These are phyloP conservation scores for Zygotorulaspora sp. DNA, from an alignment of 805 yeast species.

Conservation along the genomic window DNA sequence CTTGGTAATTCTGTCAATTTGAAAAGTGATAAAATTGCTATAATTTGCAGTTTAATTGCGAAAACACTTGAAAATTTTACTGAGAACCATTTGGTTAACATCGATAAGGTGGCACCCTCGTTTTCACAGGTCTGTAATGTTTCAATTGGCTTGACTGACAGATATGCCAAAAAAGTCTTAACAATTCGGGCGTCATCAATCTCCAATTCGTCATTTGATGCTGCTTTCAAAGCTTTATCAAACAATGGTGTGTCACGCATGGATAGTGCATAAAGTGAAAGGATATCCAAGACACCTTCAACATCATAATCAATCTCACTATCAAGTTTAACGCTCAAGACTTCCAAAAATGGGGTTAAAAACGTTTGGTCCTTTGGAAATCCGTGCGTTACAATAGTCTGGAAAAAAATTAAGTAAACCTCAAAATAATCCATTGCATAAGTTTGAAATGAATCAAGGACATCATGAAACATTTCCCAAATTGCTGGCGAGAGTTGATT, in stretches of 20 bases:
- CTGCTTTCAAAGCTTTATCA: constrained; percentile 21
- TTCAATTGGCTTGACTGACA: constrained; percentile 56
- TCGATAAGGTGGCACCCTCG: constrained; percentile 41
- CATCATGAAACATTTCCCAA: constrained; percentile 49
- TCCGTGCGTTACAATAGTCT: constrained; percentile 49
- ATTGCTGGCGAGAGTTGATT: constrained; percentile 45
- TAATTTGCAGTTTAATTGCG: constrained; percentile 66
- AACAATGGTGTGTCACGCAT: constrained; percentile 33
- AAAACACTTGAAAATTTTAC: constrained; percentile 59
- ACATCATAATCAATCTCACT: constrained; percentile 38
- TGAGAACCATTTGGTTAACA: constrained; percentile 64
- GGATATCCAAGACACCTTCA: constrained; percentile 36
- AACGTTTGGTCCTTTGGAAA: constrained; percentile 38
- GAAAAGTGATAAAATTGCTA: constrained; percentile 58
- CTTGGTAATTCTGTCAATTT: constrained; percentile 40
- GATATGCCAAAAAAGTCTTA: constrained; percentile 57
- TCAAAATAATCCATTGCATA: constrained; percentile 59
- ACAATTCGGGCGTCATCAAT: constrained; percentile 43
- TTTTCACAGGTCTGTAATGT: constrained; percentile 51
- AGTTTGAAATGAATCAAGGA: constrained; percentile 51
- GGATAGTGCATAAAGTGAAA: constrained; percentile 30
- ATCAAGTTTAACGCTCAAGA: constrained; percentile 27
- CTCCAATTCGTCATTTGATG: constrained; percentile 35
- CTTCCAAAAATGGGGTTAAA: constrained; percentile 27
- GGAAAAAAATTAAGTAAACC: constrained; percentile 52